A percentile compares a stretch with the other conserved stretches of the same genome.
These are phyloP conservation scores for Coffea eugenioides DNA, from an alignment of 257 asterid genomes.

Conservation along the genomic window DNA sequence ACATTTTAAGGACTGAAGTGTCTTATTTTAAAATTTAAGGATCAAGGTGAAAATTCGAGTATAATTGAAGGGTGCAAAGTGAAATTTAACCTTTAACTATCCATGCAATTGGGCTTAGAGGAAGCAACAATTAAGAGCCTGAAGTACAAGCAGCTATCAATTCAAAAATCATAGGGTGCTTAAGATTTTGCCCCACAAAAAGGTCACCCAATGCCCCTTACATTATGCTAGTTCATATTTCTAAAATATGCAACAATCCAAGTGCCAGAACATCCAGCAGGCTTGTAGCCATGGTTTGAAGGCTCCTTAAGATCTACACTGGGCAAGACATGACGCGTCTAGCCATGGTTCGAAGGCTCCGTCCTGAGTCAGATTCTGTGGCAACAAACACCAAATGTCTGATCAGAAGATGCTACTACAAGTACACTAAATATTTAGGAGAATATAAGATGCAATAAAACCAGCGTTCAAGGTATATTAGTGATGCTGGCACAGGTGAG, in stretches of 20 bases:
- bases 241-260: background rate
- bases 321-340: constrained; percentile 20
- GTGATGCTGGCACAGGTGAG: background rate
- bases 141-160: too few relatives aligned
- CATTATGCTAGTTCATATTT: background rate
- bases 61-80: too few relatives aligned
- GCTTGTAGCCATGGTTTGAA: constrained; percentile 26
- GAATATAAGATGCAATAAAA: background rate
- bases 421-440: background rate
- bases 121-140: too few relatives aligned
- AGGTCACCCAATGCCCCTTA: background rate
- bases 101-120: too few relatives aligned
- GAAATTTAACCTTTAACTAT: too few relatives aligned
- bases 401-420: background rate
- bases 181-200: background rate
- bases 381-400: constrained; percentile 1
- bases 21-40: too few relatives aligned
- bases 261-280: constrained; percentile 3
- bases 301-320: constrained; percentile 8
- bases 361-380: constrained; percentile 22
- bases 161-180: background rate
- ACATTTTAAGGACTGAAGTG: too few relatives aligned
- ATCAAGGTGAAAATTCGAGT: too few relatives aligned
- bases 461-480: background rate
- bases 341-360: constrained; percentile 32